Percentiles rank a stretch among this genome's conserved stretches.
phyloP scores from a whole-genome alignment of 306 rosid genomes.

The Citrullus mucosospermus region DNA sequence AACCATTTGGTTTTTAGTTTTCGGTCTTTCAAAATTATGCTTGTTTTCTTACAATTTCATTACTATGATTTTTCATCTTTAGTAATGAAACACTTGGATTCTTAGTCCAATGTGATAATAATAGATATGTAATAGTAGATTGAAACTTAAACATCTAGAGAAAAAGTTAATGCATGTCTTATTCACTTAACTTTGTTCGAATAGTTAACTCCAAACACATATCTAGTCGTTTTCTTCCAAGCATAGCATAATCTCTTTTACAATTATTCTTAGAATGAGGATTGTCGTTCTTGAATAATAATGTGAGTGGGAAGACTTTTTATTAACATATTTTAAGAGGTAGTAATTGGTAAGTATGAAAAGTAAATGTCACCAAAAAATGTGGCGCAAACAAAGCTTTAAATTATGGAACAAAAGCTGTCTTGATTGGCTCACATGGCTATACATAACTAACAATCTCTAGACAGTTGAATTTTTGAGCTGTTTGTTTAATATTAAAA shows the following conservation, averaged over 20 bases:
- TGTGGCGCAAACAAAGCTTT: not conserved
- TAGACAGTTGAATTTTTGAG: not conserved
- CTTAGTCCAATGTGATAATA: no score
- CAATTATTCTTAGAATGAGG: not conserved
- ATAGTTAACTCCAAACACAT: no score
- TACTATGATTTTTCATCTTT: no score
- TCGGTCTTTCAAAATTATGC: no score
- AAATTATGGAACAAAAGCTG: not conserved
- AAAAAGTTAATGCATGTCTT: no score
- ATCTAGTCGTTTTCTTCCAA: no score
- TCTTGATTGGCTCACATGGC: slow-evolving; percentile 10
- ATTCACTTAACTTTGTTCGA: no score
- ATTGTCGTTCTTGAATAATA: not conserved
- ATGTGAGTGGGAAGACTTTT: not conserved
- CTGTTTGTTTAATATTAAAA: not conserved
- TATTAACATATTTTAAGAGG: not conserved
- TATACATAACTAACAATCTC: not conserved
- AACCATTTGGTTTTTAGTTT: no score
- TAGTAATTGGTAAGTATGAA: not conserved
- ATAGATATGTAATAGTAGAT: no score
- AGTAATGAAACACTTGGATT: no score
- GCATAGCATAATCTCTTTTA: not conserved
- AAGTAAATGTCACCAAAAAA: not conserved
- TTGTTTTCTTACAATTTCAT: no score
- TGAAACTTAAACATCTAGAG: no score